These are phyloP conservation scores for Talaromyces borbonicus DNA, from an alignment of 495 filamentous ascomycete species.

Conservation along the genomic window DNA sequence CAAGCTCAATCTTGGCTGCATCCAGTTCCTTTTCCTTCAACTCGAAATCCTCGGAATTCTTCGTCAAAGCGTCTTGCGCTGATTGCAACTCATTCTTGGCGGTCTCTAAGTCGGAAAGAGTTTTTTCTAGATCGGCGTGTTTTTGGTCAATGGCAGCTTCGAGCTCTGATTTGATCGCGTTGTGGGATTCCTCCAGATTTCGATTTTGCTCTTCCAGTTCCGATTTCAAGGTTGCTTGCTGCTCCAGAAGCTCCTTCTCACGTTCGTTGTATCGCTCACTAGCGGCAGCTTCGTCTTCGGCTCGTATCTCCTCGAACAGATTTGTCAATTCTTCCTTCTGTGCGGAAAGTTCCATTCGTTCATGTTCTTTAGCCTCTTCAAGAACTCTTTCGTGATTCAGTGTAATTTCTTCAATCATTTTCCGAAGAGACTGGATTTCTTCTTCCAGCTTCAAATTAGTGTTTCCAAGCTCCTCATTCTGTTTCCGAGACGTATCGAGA, in stretches of 20 bases:
- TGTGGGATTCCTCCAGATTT: constrained; percentile 31
- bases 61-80: constrained; percentile 18
- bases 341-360: constrained; percentile 24
- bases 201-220: constrained; percentile 38
- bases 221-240: constrained; percentile 27
- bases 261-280: constrained; percentile 28
- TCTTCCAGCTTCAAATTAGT: constrained; percentile 33
- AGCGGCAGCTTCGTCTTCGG: constrained; percentile 36
- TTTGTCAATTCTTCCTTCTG: constrained; percentile 38
- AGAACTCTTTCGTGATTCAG: constrained; percentile 26
- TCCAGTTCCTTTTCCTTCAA: constrained; percentile 13
- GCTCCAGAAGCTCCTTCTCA: constrained; percentile 27
- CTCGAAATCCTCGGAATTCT: constrained; percentile 22
- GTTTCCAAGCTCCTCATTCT: constrained; percentile 30
- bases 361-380: constrained; percentile 31
- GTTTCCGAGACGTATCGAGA: constrained; percentile 28
- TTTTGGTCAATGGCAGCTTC: constrained; percentile 23
- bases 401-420: constrained; percentile 32
- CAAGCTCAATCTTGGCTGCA: constrained; percentile 6
- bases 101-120: constrained; percentile 24
- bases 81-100: constrained; percentile 19
- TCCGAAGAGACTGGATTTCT: constrained; percentile 43
- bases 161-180: constrained; percentile 24
- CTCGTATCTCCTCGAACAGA: constrained; percentile 38
- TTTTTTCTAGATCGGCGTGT: constrained; percentile 23